Conservation (phyloP, 306 rosid genomes). For the Rubus parviflorus region DNA sequence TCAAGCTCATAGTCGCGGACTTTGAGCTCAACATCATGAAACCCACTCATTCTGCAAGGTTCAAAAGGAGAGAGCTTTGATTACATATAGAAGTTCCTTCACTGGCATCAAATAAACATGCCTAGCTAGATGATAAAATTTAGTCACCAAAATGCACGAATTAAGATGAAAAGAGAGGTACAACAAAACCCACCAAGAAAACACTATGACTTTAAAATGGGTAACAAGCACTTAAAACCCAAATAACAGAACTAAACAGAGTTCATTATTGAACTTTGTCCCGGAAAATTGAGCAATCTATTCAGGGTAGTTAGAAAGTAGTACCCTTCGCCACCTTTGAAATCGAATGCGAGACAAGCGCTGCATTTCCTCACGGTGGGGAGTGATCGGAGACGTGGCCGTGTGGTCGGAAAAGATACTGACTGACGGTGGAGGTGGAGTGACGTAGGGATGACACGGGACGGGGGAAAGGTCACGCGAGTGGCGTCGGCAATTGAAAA, state of each 20-base stretch:
- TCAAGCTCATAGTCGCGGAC: slow-evolving; percentile 93
- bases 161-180: no score
- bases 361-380: slow-evolving; percentile 28
- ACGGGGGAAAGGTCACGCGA: slow-evolving; percentile 25
- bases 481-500: slow-evolving; percentile 31
- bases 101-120: background rate
- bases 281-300: background rate
- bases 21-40: slow-evolving; percentile 63
- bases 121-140: no score
- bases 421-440: slow-evolving; percentile 24
- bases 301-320: background rate
- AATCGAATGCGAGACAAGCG: slow-evolving; percentile 32
- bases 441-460: slow-evolving; percentile 24
- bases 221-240: background rate
- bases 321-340: slow-evolving; percentile 61
- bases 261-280: background rate
- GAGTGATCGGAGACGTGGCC: slow-evolving; percentile 38
- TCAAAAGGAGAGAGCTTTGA: slow-evolving; percentile 10
- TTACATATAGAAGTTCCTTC: background rate
- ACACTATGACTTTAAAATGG: background rate
- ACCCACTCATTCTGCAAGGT: slow-evolving; percentile 66
- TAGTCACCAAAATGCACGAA: no score
- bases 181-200: background rate
- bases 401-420: slow-evolving; percentile 21
- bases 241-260: background rate